Base-by-base conservation (phyloP, 306 rosid species). In the Rosa persica region DNA sequence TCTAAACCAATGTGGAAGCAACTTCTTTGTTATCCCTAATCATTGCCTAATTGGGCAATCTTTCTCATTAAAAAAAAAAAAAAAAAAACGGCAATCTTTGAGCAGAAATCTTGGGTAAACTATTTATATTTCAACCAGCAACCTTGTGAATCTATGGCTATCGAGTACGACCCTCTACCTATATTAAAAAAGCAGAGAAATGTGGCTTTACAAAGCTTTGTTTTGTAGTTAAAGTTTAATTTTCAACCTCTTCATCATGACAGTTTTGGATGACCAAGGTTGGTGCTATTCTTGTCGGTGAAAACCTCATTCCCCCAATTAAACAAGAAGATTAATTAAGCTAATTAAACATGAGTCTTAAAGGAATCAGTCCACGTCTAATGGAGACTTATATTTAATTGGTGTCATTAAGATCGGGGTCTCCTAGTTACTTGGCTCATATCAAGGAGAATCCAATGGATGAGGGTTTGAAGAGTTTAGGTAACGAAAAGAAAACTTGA, bases 361-460 rank as follows among this genome's bases (percentile, higher is more conserved):
- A 79, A 78, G 51, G 70, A 81, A 67, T 78, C 58, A 5, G 66
- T 78, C 80, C 73, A 77, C 44, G 51, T 73, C 43, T 23, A 66
- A 74, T 64, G 42, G 36, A 61, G 73, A 46, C 22, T 46, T 49
- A 16, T 65, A 15, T 49, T 15, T 34, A 19, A 15, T 69, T 79
- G 52, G 64, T 34, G 76, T 51, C 70, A 78, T 78, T 58, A 75
- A 49, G 17, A 78, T 81, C 20, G 60, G 86, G 85, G 73, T 42
- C 81, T 34, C 25, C 12, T 68, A 76, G 69, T 72, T 76, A 61
- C 82, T 79, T 72, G 19, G 87, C 76, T 49, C 75, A 36, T n/a
- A 19, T 58, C 48, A 12, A 13, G 66, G 64, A 81, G 86, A 89
- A 85, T 85, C 88, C 84, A 70, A 85, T 83, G 88, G 68, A n/a